Evolutionary conservation across 148 eudicot species (phyloP), one percentile per base, ranked within the genome.

Genomic region (Rhododendron simsii): DNA sequence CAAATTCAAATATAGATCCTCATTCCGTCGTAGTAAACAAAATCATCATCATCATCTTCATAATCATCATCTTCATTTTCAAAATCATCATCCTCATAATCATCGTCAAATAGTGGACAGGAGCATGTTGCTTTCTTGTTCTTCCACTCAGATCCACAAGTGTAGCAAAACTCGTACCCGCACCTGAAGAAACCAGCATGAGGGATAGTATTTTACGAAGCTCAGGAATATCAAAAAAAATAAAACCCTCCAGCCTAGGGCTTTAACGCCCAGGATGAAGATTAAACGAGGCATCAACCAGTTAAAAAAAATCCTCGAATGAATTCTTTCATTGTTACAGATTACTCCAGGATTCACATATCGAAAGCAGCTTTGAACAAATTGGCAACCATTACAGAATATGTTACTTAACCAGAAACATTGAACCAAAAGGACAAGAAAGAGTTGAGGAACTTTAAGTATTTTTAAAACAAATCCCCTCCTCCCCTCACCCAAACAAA

Each of bases 111-210:
- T 65, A 90, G 88, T 9, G 88, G 87, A 83, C 93, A 90, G 37
- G 84, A 71, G 82, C 93, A 91, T 5, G 91, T 90, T 14, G 88
- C 87, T 37, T 86, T 86, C 89, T 91, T 90, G 44, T 87, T 81
- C 87, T 87, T 89, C 93, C 93, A 90, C 80, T 82, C 86, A 5
- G 92, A 86, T 87, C 93, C 91, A 69, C 93, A 91, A 76, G 87
- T 88, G 75, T 91, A 88, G 87, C 93, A 91, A 57, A 91, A 91
- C 80, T 90, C 89, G 21, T 69, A 81, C 35, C 91, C 90, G 71
- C 93, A 91, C 81, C 92, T 91, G 82, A 18, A 55, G 63, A n/a
- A 51, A 75, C 76, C 76, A 71, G 37, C 76, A 4, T 30, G 18
- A 71, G 3, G 39, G 39, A 4, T 12, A 1, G 39, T 28, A 71